These are phyloP conservation scores for Sporobolomyces phaffii DNA, from an alignment of 768 basidiomycete species.

Conservation along the genomic window DNA sequence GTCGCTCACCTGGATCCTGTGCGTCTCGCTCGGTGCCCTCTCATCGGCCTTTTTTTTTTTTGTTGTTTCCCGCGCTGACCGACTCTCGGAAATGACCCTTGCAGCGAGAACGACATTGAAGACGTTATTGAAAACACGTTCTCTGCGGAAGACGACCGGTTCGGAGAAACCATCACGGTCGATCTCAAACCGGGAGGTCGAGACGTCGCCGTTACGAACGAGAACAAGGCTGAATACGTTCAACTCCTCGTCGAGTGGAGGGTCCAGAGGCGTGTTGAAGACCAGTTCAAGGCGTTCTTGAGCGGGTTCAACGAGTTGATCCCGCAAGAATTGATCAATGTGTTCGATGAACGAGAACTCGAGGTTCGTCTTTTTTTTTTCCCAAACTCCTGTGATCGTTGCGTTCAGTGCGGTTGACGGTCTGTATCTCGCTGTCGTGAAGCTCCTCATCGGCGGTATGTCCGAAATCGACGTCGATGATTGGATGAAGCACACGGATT, in stretches of 20 bases:
- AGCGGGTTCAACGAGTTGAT: conserved; percentile 99
- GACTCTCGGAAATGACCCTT: background rate
- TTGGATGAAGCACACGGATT: conserved; percentile 99
- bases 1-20: conserved; percentile 98
- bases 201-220: conserved; percentile 81
- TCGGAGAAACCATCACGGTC: conserved; percentile 95
- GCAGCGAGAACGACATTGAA: conserved; percentile 93
- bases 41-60: background rate
- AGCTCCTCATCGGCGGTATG: conserved; percentile 93
- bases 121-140: conserved; percentile 98
- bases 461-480: conserved; percentile 99
- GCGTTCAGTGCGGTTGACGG: too few species aligned
- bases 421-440: too few species aligned
- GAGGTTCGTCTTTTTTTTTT: conserved; percentile 50
- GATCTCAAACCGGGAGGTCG: conserved; percentile 85
- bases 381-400: background rate
- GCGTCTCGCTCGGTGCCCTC: conserved; percentile 45
- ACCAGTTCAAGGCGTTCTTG: conserved; percentile 99
- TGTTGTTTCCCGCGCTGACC: background rate
- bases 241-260: conserved; percentile 93
- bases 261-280: conserved; percentile 92
- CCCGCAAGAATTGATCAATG: conserved; percentile 93
- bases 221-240: conserved; percentile 99
- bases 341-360: conserved; percentile 96
- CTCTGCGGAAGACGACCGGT: conserved; percentile 91